Conservation (phyloP, 495 filamentous ascomycete genomes). For the Penicillium paradoxum region DNA sequence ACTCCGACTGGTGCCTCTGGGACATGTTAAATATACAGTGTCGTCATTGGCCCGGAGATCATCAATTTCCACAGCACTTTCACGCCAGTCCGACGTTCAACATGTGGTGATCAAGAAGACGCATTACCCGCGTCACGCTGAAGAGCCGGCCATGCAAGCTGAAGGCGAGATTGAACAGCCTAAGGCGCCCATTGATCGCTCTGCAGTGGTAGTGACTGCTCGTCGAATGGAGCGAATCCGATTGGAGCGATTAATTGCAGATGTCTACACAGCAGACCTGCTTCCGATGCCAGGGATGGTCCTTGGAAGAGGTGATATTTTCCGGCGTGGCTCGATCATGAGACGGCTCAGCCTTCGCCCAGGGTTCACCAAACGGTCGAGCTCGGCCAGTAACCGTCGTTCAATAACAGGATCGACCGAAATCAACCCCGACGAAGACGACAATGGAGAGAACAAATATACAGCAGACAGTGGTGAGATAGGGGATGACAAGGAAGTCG, state of each 20-base stretch:
- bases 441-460: conserved; percentile 15
- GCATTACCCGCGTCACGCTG: conserved; percentile 56
- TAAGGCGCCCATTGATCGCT: conserved; percentile 15
- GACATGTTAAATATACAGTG: conserved; percentile 64
- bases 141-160: conserved; percentile 18
- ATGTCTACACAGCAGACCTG: conserved; percentile 80
- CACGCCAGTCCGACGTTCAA: conserved; percentile 47
- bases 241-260: conserved; percentile 66
- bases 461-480: conserved; percentile 9
- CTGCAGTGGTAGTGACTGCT: conserved; percentile 46
- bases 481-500: conserved; percentile 11
- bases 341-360: conserved; percentile 62
- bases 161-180: conserved; percentile 33
- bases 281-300: conserved; percentile 86
- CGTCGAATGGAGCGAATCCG: conserved; percentile 70
- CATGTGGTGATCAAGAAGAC: conserved; percentile 92
- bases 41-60: conserved; percentile 68
- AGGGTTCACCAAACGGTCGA: conserved; percentile 30
- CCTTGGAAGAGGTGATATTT: conserved; percentile 52
- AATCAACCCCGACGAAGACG: conserved; percentile 7
- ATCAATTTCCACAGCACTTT: conserved; percentile 72
- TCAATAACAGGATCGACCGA: conserved; percentile 13
- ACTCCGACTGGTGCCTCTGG: conserved; percentile 68
- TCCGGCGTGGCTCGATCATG: conserved; percentile 73
- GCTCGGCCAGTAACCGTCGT: conserved; percentile 21